Percentiles rank a stretch among this genome's conserved stretches.
Conservation (phyloP, 306 rosid genomes). For the Dalbergia cochinchinensis region DNA sequence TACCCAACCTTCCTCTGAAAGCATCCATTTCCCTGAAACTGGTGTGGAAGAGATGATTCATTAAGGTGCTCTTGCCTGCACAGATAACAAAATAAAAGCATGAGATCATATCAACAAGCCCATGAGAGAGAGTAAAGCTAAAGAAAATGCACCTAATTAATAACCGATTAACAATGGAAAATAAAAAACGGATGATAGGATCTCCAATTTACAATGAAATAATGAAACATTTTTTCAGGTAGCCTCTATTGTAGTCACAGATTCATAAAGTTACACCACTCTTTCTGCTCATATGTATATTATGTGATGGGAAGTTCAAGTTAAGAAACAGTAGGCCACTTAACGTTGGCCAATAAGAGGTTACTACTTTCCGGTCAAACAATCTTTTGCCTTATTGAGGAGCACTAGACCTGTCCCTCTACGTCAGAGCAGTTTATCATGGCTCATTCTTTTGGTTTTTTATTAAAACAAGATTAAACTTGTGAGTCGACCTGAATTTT, state of each 20-base stretch:
- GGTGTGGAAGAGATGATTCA: slow-evolving; percentile 87
- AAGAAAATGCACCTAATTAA: slow-evolving; percentile 4
- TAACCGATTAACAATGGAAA: slow-evolving; percentile 27
- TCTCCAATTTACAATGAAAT: slow-evolving; percentile 14
- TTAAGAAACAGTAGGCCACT: too few relatives aligned
- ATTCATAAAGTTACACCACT: not conserved
- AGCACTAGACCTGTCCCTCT: not conserved
- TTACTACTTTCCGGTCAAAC: not conserved
- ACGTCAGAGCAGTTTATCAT: not conserved
- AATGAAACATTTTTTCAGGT: not conserved
- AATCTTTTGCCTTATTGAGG: not conserved
- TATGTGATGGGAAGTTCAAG: not conserved
- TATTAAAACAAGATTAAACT: not conserved
- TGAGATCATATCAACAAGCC: slow-evolving; percentile 23
- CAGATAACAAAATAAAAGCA: slow-evolving; percentile 22
- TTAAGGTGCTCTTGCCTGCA: slow-evolving; percentile 90
- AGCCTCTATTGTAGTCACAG: not conserved
- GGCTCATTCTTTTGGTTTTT: not conserved
- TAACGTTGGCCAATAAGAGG: not conserved
- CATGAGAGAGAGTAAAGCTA: slow-evolving; percentile 7
- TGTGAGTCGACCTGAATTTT: not conserved
- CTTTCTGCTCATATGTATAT: not conserved
- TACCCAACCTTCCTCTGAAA: slow-evolving; percentile 78
- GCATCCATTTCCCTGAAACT: slow-evolving; percentile 97
- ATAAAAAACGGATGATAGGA: slow-evolving; percentile 24